A percentile compares a stretch with the other conserved stretches of the same genome.
Conservation (phyloP, 2,329 filamentous ascomycete species). For the Colletotrichum agaves region DNA sequence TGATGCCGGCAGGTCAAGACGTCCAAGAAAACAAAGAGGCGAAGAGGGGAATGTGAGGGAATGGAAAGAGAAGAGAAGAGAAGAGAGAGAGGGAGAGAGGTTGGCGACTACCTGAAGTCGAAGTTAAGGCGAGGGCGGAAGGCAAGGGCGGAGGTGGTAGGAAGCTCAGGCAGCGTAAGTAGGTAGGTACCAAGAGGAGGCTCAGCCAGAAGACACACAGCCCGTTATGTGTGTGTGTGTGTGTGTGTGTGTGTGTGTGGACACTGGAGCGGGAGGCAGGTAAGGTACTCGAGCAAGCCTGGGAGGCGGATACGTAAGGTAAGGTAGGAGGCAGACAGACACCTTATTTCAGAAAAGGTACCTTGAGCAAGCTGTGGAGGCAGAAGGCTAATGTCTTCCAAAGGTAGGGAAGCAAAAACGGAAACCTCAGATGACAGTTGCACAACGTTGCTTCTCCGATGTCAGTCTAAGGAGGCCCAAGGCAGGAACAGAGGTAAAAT, state of each 20-base stretch:
- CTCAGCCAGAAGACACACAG: conserved; percentile 34
- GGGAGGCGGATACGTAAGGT: background rate
- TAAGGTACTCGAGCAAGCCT: conserved; percentile 25
- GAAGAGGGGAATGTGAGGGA: conserved; percentile 8
- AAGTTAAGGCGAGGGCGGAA: conserved; percentile 19
- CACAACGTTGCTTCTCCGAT: conserved; percentile 31
- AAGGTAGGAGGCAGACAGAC: background rate
- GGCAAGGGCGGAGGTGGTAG: conserved; percentile 1
- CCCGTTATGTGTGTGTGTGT: conserved; percentile 31
- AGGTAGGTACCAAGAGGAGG: conserved; percentile 18
- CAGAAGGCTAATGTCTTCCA: background rate
- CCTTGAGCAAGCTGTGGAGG: background rate
- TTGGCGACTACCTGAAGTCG: background rate
- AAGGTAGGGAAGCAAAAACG: background rate
- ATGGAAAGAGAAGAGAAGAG: conserved; percentile 7
- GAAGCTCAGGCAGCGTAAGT: conserved; percentile 5
- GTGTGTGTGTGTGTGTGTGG: no score
- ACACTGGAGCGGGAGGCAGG: conserved; percentile 18
- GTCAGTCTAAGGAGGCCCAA: conserved; percentile 17
- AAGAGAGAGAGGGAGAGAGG: conserved; percentile 2
- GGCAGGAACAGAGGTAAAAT: conserved; percentile 17
- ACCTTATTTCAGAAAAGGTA: background rate
- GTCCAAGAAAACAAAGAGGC: conserved; percentile 20
- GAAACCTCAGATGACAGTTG: conserved; percentile 19
- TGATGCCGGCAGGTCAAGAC: conserved; percentile 9